Evolutionary conservation across 116 monocot genomes (phyloP), one percentile per base, ranked within the genome.

Genomic region (Dioscorea cayenensis): DNA sequence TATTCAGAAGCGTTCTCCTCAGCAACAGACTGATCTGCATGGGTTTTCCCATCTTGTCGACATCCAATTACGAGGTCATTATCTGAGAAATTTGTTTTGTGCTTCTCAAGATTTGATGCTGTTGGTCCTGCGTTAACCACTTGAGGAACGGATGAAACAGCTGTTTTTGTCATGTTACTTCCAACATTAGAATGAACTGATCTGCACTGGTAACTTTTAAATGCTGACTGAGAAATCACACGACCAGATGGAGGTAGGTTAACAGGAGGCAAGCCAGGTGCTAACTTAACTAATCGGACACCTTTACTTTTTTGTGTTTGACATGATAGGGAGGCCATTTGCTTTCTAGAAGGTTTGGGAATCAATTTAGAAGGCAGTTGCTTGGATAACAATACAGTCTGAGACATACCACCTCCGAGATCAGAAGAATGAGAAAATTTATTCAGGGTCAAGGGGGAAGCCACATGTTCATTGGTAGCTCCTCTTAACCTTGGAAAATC

Each of bases 231-330:
- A 62, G 94, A 89, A 19, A 99, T 94, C 17, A 99, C 85, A 75
- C 87, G 84, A 51, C 89, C 99, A 68, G 94, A 89, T 63, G 85
- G 73, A 12, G 91, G 91, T 77, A 99, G 94, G 76, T 94, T 94
- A 28, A 94, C 91, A 59, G 99, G 91, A 84, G 99, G 94, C 71
- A 94, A 80, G 64, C 79, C 89, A 63, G 99, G 99, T 22, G 99
- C 94, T 66, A 99, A 84, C 79, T 94, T 99, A 37, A 99, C 91
- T 23, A 99, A 72, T n/a, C 81, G 68, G 27, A 69, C 35, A 60
- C 73, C 78, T 79, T 78, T 82, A 43, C 65, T 72, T 72, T 77
- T 87, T 51, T 73, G 76, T 22, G 67, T 70, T 71, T 66, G 78
- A 23, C 51, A 82, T 70, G 89, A 66, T 48, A 66, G 64, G 28